A percentile compares a stretch with the other conserved stretches of the same genome.
Evolutionary conservation across 2,329 filamentous ascomycete genomes (phyloP).

Genomic region (Lecanicillium sp.): DNA sequence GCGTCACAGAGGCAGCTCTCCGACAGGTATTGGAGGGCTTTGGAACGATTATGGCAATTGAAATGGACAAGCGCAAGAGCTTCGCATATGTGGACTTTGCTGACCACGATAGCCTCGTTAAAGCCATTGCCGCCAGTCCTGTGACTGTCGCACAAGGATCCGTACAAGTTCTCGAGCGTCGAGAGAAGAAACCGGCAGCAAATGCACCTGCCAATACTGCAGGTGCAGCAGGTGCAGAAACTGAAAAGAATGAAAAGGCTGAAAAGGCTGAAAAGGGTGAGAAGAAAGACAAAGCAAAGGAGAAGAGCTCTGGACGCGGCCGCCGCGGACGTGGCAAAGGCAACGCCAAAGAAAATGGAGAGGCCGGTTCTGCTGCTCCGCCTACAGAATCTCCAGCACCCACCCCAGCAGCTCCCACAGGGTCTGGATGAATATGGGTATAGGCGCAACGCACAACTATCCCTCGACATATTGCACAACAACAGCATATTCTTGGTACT

Average conservation of each 20-base stretch:
- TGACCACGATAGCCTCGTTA: conserved; percentile 61
- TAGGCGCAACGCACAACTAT: too few relatives aligned
- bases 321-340: conserved; percentile 23
- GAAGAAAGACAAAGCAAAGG: conserved; percentile 11
- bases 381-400: neutral
- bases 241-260: conserved; percentile 15
- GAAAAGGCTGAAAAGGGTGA: conserved; percentile 14
- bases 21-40: conserved; percentile 66
- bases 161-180: conserved; percentile 79
- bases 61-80: conserved; percentile 90
- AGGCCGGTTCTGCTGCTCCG: conserved; percentile 6
- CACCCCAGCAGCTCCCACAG: conserved; percentile 1
- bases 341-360: conserved; percentile 10
- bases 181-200: conserved; percentile 43
- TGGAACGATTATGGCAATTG: conserved; percentile 68
- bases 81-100: conserved; percentile 90
- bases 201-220: conserved; percentile 4
- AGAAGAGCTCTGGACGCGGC: conserved; percentile 21
- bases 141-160: conserved; percentile 75
- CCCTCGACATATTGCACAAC: too few relatives aligned
- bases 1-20: conserved; percentile 76
- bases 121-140: conserved; percentile 74
- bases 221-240: conserved; percentile 2
- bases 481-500: too few relatives aligned
- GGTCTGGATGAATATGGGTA: conserved; percentile 8